These are phyloP conservation scores for Magnusiomyces fungicola DNA, from an alignment of 1,139 yeast species.

Conservation along the genomic window DNA sequence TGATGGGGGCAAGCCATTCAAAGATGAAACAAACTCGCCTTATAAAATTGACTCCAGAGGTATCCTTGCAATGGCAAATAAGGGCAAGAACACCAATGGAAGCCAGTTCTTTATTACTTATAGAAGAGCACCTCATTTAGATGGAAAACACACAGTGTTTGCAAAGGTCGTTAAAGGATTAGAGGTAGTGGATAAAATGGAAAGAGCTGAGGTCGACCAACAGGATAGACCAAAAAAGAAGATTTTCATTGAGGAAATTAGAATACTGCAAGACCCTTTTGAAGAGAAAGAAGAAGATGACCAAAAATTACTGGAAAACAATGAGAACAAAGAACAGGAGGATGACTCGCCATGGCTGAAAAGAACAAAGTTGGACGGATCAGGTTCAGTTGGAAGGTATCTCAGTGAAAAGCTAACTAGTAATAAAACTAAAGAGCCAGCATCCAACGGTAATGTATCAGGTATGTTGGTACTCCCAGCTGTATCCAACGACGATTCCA, in stretches of 20 bases:
- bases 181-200: constrained; percentile 69
- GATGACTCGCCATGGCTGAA: constrained; percentile 27
- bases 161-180: constrained; percentile 73
- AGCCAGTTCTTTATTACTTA: constrained; percentile 80
- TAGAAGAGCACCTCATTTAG: constrained; percentile 61
- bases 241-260: constrained; percentile 43
- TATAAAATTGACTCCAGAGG: constrained; percentile 77
- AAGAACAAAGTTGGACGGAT: constrained; percentile 2
- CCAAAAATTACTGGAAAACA: not conserved
- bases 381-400: constrained; percentile 13
- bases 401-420: constrained; percentile 1
- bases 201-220: constrained; percentile 33
- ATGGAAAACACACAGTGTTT: constrained; percentile 69
- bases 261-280: constrained; percentile 73
- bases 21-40: constrained; percentile 54
- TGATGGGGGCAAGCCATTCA: constrained; percentile 34
- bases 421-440: too few relatives aligned
- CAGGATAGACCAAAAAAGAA: constrained; percentile 31
- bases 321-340: constrained; percentile 8
- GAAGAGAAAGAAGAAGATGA: constrained; percentile 30
- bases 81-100: constrained; percentile 53
- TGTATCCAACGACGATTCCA: constrained; percentile 9
- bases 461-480: not conserved
- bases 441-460: not conserved
- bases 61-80: constrained; percentile 73